These are phyloP conservation scores for Picea glauca DNA, from an alignment of 75 land plant species.

Conservation along the genomic window DNA sequence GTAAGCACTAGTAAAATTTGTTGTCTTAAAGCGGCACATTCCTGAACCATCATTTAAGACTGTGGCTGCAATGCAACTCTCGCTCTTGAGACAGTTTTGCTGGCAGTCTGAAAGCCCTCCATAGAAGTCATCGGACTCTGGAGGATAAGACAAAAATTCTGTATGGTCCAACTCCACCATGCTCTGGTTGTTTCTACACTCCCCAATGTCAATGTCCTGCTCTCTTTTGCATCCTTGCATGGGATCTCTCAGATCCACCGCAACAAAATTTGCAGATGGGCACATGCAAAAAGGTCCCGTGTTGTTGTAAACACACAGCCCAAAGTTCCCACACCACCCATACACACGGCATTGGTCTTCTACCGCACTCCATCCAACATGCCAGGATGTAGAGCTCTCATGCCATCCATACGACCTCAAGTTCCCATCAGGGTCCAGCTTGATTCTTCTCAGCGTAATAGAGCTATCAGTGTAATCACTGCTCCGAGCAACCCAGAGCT, in stretches of 20 bases:
- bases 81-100: slow-evolving; percentile 37
- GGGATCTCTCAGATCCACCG: slow-evolving; percentile 25
- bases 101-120: slow-evolving; percentile 33
- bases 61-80: slow-evolving; percentile 54
- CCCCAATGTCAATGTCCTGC: slow-evolving; percentile 17
- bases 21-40: slow-evolving; percentile 36
- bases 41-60: slow-evolving; percentile 63
- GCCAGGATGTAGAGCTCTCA: slow-evolving; percentile 21
- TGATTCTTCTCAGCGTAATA: slow-evolving; percentile 33
- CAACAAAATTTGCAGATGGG: slow-evolving; percentile 40
- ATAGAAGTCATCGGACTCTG: slow-evolving; percentile 25
- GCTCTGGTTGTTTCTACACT: slow-evolving; percentile 33
- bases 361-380: slow-evolving; percentile 59
- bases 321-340: slow-evolving; percentile 70
- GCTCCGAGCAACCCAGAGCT: slow-evolving; percentile 22
- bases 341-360: slow-evolving; percentile 65
- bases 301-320: slow-evolving; percentile 65
- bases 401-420: slow-evolving; percentile 43
- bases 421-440: slow-evolving; percentile 63
- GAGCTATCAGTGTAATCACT: slow-evolving; percentile 46
- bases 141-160: slow-evolving; percentile 42
- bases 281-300: slow-evolving; percentile 48
- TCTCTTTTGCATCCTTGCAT: slow-evolving; percentile 51
- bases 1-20: slow-evolving; percentile 47
- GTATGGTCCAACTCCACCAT: slow-evolving; percentile 45